Base-by-base conservation (phyloP, 805 yeast species). In the Schwanniomyces occidentalis region DNA sequence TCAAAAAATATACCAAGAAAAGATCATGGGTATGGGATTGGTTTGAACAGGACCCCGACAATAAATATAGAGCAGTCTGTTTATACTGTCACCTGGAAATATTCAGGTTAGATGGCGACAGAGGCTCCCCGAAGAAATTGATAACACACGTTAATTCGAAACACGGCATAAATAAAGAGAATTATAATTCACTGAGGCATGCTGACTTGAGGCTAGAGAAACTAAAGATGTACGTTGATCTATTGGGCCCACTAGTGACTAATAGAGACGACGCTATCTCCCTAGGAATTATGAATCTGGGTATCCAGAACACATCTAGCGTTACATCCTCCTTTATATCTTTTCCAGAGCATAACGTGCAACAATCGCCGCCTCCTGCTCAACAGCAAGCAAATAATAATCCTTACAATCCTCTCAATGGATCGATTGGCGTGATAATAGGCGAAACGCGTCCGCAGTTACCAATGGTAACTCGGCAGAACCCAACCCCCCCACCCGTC, bases 1-100 rank as follows among this genome's bases (percentile, higher is more conserved):
- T 45, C 22, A 45, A 45, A 30, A 43, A 43, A 27, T 42, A 43
- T 17, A 42, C 48, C 8, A 42, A 42, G 38, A 45, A 45, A 30
- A 30, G 49, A 18, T 42, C 45, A 9, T 45, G 49, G 49, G 47
- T 45, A 2, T 45, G 49, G 49, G 49, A 43, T 31, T 45, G 49
- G 49, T 40, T 43, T 17, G 49, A 42, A 26, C 49, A 45, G 18
- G 49, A 45, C 19, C 43, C 44, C 8, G 34, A 32, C 10, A 45
- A 45, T 28, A 45, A 45, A 24, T 45, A 40, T 23, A 30, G 49
- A 16, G 49, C 49, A 4, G 39, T 45, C 9, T 45, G 49, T 32
- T 27, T 45, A 16, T 38, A 28, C 33, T 45, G 49, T 23, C 45
- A 42, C 26, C 42, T 37, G 30, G 47, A 45, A 19, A 41, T 45